Evolutionary conservation across 345 rosid species (phyloP), one percentile per base, ranked within the genome.

Genomic region (Diplotaxis tenuifolia): DNA sequence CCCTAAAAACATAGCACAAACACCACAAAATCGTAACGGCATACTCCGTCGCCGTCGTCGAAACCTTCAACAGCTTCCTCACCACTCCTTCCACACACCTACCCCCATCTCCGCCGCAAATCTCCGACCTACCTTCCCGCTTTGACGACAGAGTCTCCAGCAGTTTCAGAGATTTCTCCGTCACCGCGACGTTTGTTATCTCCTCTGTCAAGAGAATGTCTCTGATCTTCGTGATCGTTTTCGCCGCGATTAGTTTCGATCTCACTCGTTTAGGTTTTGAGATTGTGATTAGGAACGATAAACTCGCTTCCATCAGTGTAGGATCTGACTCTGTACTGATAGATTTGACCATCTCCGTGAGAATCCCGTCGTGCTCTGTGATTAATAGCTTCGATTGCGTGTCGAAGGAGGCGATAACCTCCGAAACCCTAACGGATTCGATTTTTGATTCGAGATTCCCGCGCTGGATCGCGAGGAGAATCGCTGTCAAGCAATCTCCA

Each of bases 1-100:
- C 96, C 69, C 89, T 55, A 29, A 87, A 87, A 53, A 92, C 53
- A 18, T 82, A 90, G 21, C 96, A 95, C 56, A 85, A 29, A 22
- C 87, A 79, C 99, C 99, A 95, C 60, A 92, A 79, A 14, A 90
- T 83, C 76, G 86, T 84, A 77, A 90, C 97, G 20, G 96, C 90
- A 20, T 84, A 88, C 77, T 95, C 94, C 81, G 99, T 90, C 73
- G 98, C 86, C 19, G 72, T 73, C 14, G 62, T 61, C 20, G 99
- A 92, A 2, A 87, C 92, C 61, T 92, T 95, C 82, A 92, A 65
- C 70, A 86, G 78, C 81, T 80, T 90, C 57, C 82, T 81, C 76
- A 86, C 85, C 15, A 95, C 85, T 14, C 89, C 90, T 78, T 85
- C 87, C 47, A 86, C 68, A 65, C 96, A 84, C 34, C 31, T 55